Conservation (phyloP, 352 stramenopile genomes). For the Aphanomyces euteiches region DNA sequence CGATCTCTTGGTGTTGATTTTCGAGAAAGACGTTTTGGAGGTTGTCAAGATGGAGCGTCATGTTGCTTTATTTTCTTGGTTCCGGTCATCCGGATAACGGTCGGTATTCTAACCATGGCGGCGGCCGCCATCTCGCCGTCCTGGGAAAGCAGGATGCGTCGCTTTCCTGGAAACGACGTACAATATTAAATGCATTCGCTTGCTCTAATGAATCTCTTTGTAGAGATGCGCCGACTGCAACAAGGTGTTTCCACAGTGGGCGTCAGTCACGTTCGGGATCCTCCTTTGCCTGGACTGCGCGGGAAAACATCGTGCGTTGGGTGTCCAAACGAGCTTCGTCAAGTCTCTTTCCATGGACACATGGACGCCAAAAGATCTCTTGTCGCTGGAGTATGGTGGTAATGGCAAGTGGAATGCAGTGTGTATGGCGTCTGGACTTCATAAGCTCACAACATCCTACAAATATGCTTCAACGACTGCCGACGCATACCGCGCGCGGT, state of each 20-base stretch:
- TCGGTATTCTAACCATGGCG: background rate
- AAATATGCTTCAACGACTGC: constrained; percentile 70
- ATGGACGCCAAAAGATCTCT: constrained; percentile 53
- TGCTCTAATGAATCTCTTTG: background rate
- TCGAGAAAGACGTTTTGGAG: no score
- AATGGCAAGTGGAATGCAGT: constrained; percentile 81
- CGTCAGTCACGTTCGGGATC: constrained; percentile 77
- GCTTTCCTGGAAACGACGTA: constrained; percentile 27
- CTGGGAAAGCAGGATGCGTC: constrained; percentile 27
- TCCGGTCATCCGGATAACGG: background rate
- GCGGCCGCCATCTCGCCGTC: constrained; percentile 21
- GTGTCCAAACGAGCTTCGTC: constrained; percentile 76
- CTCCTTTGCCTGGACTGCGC: constrained; percentile 73
- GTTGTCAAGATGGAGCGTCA: no score
- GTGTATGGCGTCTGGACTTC: constrained; percentile 47
- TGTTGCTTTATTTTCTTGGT: no score
- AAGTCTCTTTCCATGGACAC: constrained; percentile 80
- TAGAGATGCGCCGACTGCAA: constrained; percentile 82
- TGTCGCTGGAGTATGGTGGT: constrained; percentile 59
- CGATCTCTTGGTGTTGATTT: no score
- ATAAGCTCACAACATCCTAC: constrained; percentile 44
- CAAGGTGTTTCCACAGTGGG: constrained; percentile 73
- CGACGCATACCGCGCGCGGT: constrained; percentile 56
- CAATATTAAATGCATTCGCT: background rate
- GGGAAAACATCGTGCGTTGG: constrained; percentile 72